Evolutionary conservation across 805 yeast genomes (phyloP), one percentile per base, ranked within the genome.

Genomic region (Wickerhamiella brachini): DNA sequence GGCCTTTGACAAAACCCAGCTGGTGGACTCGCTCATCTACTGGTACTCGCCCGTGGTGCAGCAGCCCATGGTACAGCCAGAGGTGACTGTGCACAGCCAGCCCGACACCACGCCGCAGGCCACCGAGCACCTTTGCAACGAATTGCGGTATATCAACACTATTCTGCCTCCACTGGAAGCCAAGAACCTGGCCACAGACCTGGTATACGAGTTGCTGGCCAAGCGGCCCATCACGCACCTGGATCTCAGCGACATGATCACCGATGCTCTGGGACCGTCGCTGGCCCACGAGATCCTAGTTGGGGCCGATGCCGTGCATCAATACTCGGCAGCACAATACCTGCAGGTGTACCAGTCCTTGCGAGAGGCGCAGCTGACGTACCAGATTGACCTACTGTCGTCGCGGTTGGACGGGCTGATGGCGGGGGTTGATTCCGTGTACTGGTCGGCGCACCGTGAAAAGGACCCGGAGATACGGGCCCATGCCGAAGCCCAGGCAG

Each of bases 261-360:
- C 56, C 10, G 57, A 56, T 38, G 48, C 57, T 44, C 51, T 59
- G 12, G 51, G 49, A 31, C 60, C 60, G 22, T 53, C 59, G 17
- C 52, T 53, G 21, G 59, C 57, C 10, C 55, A 53, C 42, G 46
- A 51, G 15, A 49, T 54, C 18, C 56, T 59, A 13, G 51, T 56
- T 42, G 51, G 49, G 51, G 56, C 57, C 15, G 62, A 58, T 42
- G 59, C 62, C 8, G 54, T 54, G 51, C 57, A 54, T 54, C 53
- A 57, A 48, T 58, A 58, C 50, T 56, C 58, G 20, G 56, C 62
- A 8, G 55, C 60, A 34, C 62, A 58, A 53, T 57, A 53, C 23
- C 49, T 57, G 44, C 60, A 58, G 48, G 62, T 56, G 13, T 58
- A 57, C 45, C 31, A 49, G 45, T 54, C 53, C 44, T 48, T 58